phyloP scores from a whole-genome alignment of 495 filamentous ascomycete genomes.

The Penicillium goetzii region DNA sequence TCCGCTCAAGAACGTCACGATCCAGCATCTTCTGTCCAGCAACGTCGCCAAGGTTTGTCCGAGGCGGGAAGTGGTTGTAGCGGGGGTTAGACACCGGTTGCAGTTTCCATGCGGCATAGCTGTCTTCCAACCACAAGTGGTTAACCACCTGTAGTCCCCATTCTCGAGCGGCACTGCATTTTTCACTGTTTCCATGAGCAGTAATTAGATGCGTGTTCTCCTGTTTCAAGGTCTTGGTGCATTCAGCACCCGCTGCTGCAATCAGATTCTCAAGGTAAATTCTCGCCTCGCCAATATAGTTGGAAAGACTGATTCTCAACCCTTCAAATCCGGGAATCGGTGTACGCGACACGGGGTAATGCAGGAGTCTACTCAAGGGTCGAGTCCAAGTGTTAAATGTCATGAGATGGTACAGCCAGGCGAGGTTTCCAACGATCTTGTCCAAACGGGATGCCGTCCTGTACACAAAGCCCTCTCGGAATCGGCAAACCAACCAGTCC shows the following conservation, averaged over 20 bases:
- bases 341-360: conserved; percentile 79
- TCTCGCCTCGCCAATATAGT: conserved; percentile 93
- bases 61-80: conserved; percentile 80
- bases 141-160: conserved; percentile 92
- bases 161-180: conserved; percentile 85
- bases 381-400: conserved; percentile 85
- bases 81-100: conserved; percentile 66
- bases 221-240: conserved; percentile 88
- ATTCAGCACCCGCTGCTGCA: conserved; percentile 77
- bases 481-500: conserved; percentile 84
- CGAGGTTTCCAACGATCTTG: conserved; percentile 86
- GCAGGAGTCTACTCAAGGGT: conserved; percentile 76
- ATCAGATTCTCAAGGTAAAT: conserved; percentile 93
- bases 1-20: conserved; percentile 53
- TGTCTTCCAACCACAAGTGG: conserved; percentile 97
- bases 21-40: conserved; percentile 82
- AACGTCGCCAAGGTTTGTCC: conserved; percentile 91
- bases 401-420: conserved; percentile 92
- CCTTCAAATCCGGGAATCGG: conserved; percentile 80
- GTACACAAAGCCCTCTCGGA: conserved; percentile 80
- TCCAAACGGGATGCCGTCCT: conserved; percentile 69
- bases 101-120: conserved; percentile 83
- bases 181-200: conserved; percentile 83
- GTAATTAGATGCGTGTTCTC: conserved; percentile 97
- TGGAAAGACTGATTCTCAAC: conserved; percentile 82